Conservation (phyloP, 1,284 basidiomycete genomes). For the Cutaneotrichosporon sp. region DNA sequence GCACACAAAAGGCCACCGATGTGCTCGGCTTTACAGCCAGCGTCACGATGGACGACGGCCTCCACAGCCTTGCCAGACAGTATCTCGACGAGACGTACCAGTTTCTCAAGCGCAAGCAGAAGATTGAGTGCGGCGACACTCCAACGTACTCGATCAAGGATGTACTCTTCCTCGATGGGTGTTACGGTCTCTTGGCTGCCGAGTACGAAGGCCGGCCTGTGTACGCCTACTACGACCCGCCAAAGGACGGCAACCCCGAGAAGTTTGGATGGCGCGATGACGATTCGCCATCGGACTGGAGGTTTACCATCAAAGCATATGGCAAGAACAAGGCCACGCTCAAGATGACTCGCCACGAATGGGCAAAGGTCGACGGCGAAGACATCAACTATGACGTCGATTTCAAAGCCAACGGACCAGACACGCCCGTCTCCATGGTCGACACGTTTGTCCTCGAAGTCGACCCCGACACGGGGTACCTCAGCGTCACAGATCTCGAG, state of each 20-base stretch:
- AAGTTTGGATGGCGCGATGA: slow-evolving; percentile 21
- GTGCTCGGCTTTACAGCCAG: slow-evolving; percentile 23
- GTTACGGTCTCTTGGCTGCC: slow-evolving; percentile 18
- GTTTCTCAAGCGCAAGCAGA: slow-evolving; percentile 14
- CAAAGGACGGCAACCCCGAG: slow-evolving; percentile 1
- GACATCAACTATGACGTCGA: background rate
- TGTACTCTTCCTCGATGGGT: slow-evolving; percentile 22
- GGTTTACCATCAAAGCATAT: slow-evolving; percentile 14
- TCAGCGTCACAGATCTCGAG: slow-evolving; percentile 1
- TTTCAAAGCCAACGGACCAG: background rate
- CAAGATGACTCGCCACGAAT: slow-evolving; percentile 1
- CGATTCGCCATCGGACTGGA: slow-evolving; percentile 22
- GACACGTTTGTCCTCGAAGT: slow-evolving; percentile 11
- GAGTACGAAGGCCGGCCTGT: slow-evolving; percentile 13
- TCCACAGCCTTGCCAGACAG: slow-evolving; percentile 19
- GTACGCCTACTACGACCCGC: slow-evolving; percentile 11
- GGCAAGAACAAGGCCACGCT: slow-evolving; percentile 1
- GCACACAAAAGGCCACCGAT: slow-evolving; percentile 14
- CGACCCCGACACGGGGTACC: slow-evolving; percentile 14
- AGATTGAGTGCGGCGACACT: background rate
- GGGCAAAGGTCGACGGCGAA: slow-evolving; percentile 2
- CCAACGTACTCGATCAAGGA: slow-evolving; percentile 9
- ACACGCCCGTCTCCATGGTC: background rate
- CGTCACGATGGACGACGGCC: slow-evolving; percentile 25
- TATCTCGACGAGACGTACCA: slow-evolving; percentile 13